Evolutionary conservation across 148 eudicot species (phyloP).

Genomic region (Cornus kousa): DNA sequence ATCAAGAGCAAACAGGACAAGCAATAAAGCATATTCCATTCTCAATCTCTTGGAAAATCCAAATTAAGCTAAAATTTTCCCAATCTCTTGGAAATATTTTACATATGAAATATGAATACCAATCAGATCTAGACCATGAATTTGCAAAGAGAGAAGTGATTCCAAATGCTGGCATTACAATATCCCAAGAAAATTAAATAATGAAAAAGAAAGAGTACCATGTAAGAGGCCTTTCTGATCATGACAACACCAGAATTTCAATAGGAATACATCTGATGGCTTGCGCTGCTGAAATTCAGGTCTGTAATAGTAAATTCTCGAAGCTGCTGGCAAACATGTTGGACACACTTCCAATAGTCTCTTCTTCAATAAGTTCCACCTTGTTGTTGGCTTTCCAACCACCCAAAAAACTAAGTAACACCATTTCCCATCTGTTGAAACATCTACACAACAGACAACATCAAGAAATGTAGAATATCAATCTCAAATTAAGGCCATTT

Average conservation of each 20-base stretch:
- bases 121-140: constrained; percentile 5
- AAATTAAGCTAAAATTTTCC: neutral
- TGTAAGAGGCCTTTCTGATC: constrained; percentile 29
- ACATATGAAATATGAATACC: neutral
- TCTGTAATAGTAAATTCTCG: constrained; percentile 26
- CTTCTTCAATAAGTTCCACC: constrained; percentile 27
- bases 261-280: constrained; percentile 26
- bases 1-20: neutral
- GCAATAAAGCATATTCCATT: constrained; percentile 11
- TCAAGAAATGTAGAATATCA: neutral
- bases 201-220: constrained; percentile 7
- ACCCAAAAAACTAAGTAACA: constrained; percentile 33
- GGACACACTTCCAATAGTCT: constrained; percentile 28
- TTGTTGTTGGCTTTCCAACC: constrained; percentile 24
- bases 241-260: constrained; percentile 28
- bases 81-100: neutral
- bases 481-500: neutral
- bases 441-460: constrained; percentile 8
- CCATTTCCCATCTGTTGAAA: constrained; percentile 31
- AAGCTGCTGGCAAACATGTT: constrained; percentile 21
- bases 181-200: neutral
- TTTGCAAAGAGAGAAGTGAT: neutral
- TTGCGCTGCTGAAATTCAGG: constrained; percentile 37
- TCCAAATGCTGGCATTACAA: neutral
- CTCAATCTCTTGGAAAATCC: neutral